A percentile compares a stretch with the other conserved stretches of the same genome.
phyloP scores from a whole-genome alignment of 805 yeast species.

The Metschnikowia amazonensis region DNA sequence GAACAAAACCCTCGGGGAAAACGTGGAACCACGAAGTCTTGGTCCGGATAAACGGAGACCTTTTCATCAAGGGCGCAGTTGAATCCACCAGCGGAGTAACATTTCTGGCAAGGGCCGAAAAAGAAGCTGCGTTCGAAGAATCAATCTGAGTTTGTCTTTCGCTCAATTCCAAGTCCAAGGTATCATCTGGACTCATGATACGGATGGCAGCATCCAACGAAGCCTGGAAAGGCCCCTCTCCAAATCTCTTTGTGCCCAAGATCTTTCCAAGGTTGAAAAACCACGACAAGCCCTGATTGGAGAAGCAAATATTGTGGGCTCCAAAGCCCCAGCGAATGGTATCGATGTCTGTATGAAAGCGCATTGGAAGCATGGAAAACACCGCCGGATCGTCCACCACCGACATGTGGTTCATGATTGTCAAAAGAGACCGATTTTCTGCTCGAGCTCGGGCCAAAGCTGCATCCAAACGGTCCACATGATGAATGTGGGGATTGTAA shows the following conservation, averaged over 20 bases:
- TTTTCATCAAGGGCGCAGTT: slow-evolving; percentile 29
- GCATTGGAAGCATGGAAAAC: slow-evolving; percentile 82
- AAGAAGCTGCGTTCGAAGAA: neutral
- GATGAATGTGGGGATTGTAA: slow-evolving; percentile 61
- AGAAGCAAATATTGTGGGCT: slow-evolving; percentile 87
- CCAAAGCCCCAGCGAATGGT: slow-evolving; percentile 91
- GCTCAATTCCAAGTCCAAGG: slow-evolving; percentile 43
- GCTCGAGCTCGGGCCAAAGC: slow-evolving; percentile 60
- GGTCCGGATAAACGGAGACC: slow-evolving; percentile 53
- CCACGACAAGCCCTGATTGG: slow-evolving; percentile 43
- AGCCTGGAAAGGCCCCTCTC: slow-evolving; percentile 90
- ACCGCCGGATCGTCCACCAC: slow-evolving; percentile 87
- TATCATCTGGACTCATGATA: slow-evolving; percentile 74
- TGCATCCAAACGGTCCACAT: slow-evolving; percentile 58
- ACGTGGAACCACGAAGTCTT: slow-evolving; percentile 88
- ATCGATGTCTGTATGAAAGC: slow-evolving; percentile 56
- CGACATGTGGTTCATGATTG: slow-evolving; percentile 92
- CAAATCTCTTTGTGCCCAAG: slow-evolving; percentile 82
- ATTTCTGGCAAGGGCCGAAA: slow-evolving; percentile 15
- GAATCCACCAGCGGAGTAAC: slow-evolving; percentile 29
- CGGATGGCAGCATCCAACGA: slow-evolving; percentile 83
- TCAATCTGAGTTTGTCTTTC: no score
- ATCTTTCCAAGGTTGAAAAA: slow-evolving; percentile 89
- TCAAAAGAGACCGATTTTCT: slow-evolving; percentile 73
- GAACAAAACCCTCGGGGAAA: slow-evolving; percentile 92